Base-by-base conservation (phyloP, 495 filamentous ascomycete genomes). In the Xylaria grammica region DNA sequence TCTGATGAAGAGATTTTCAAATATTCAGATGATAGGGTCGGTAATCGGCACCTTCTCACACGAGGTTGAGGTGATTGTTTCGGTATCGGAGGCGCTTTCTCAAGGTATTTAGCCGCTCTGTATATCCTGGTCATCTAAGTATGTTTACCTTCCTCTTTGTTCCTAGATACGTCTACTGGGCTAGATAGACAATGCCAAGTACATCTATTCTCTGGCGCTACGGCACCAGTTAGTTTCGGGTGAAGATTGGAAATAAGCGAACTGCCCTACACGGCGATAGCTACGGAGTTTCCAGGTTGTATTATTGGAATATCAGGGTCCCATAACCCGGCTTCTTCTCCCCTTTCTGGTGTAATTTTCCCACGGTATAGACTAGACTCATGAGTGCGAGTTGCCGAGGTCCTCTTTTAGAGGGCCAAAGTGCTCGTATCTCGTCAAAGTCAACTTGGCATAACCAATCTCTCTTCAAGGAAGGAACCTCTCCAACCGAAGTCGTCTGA, bases 21-120 rank as follows among this genome's bases (percentile, higher is more conserved):
- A 29, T 20, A 20, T 59, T 59, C 56, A 59, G 56, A 59, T 24
- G 56, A 48, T 40, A 48, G 42, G 27, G 26, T 22, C 56, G 27
- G 36, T 36, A 46, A 15, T 26, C 42, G 42, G 27, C 30, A 38
- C 29, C 53, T 54, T 24, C 9, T 17, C 46, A 59, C 13, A 34
- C 42, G 42, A 59, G 11, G 26, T 48, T 24, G 26, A 48, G 53
- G n/a, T 32, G 7, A 6, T 36, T 59, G 56, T 59, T 48, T 59
- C 56, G 56, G 36, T 34, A 44, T 34, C 40, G 27, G n/a, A n/a
- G 13, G 42, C 42, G 30, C 27, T 48, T n/a, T 29, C 15, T 59
- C 40, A 20, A 26, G 15, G 24, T 58, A 30, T 49, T 6, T 58
- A 36, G 15, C 42, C 22, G 56, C 29, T 42, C 44, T 29, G 22